Percentiles rank a stretch among this genome's conserved stretches.
Evolutionary conservation across 2,329 filamentous ascomycete genomes (phyloP).

Genomic region (Aspergillus phoenicis): DNA sequence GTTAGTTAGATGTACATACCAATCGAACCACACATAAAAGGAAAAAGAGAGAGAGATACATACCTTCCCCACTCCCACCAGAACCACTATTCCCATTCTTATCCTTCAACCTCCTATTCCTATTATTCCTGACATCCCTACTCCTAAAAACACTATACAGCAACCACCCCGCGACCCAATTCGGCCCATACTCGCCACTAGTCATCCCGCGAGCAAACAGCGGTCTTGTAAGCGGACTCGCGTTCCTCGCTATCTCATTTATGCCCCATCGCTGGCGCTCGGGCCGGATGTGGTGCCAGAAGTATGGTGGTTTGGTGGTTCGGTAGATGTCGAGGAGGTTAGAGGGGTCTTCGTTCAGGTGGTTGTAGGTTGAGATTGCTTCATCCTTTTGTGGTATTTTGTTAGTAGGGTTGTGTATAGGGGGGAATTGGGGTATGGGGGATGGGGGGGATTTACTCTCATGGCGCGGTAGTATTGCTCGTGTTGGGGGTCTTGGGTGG

Average conservation of each 20-base stretch:
- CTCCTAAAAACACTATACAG: conserved; percentile 53
- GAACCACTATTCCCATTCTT: neutral
- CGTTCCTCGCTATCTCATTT: conserved; percentile 46
- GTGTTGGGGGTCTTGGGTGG: conserved; percentile 45
- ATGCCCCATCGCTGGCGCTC: conserved; percentile 47
- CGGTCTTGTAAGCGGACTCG: conserved; percentile 40
- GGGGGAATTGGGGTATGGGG: neutral
- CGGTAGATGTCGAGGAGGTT: conserved; percentile 46
- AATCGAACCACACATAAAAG: neutral
- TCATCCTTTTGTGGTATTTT: conserved; percentile 38
- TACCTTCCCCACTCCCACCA: conserved; percentile 15
- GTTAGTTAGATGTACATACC: neutral
- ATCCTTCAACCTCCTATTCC: conserved; percentile 42
- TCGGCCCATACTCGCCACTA: conserved; percentile 48
- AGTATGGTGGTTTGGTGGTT: conserved; percentile 44
- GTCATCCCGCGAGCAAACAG: conserved; percentile 46
- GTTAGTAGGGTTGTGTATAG: neutral
- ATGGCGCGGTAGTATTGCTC: conserved; percentile 50
- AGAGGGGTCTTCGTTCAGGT: conserved; percentile 43
- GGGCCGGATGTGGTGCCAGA: conserved; percentile 51
- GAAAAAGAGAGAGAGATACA: conserved; percentile 17
- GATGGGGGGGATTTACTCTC: conserved; percentile 38
- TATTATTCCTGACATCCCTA: conserved; percentile 50
- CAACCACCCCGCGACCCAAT: conserved; percentile 52
- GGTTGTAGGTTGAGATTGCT: conserved; percentile 48